Conservation (phyloP, 345 rosid species). For the Passiflora organensis region DNA sequence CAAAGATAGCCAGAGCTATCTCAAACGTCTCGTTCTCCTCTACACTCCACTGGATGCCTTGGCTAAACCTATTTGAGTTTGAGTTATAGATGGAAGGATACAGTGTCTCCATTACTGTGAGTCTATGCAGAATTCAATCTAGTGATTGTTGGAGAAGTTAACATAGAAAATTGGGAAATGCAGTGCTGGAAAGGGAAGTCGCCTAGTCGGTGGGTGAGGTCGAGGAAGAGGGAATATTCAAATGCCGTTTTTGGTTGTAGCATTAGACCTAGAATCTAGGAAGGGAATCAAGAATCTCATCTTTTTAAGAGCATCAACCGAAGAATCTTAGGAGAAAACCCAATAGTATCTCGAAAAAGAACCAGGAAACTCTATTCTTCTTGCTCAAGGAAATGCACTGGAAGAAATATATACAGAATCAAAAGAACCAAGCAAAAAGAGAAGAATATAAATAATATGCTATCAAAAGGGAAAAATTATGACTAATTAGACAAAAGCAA, state of each 20-base stretch:
- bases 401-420: no score
- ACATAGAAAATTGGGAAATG: neutral
- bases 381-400: neutral
- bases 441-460: no score
- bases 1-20: slow-evolving; percentile 63
- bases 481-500: no score
- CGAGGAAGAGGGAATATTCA: neutral
- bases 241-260: neutral
- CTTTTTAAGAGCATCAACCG: slow-evolving; percentile 21
- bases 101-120: slow-evolving; percentile 50
- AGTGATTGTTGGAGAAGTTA: neutral
- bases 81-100: slow-evolving; percentile 37
- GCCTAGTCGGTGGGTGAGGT: neutral
- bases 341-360: slow-evolving; percentile 26
- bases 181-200: no score
- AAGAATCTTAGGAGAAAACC: slow-evolving; percentile 34
- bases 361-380: slow-evolving; percentile 16
- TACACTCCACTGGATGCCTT: slow-evolving; percentile 48
- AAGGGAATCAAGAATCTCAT: slow-evolving; percentile 38
- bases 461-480: no score
- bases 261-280: slow-evolving; percentile 19
- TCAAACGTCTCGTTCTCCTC: slow-evolving; percentile 83
- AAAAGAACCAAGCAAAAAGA: no score
- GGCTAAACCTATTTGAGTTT: slow-evolving; percentile 21
- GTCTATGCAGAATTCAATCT: no score